Evolutionary conservation across 2,329 filamentous ascomycete species (phyloP), one percentile per base, ranked within the genome.

Genomic region (Ophiostoma montium): DNA sequence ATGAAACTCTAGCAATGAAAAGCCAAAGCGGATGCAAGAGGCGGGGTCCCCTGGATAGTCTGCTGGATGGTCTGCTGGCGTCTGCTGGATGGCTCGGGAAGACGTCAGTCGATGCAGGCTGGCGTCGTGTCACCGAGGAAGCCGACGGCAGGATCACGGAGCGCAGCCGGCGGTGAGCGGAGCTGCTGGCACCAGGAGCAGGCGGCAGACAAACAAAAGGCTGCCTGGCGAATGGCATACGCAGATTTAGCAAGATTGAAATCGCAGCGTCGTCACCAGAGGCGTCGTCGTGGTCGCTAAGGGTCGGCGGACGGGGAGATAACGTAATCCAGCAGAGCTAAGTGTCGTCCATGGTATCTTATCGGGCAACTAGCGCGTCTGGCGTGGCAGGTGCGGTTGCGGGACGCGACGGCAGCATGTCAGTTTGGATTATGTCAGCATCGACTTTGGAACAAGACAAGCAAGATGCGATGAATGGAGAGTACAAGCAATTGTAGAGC

Each of bases 201-300:
- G 6, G 16, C n/a, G 13, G 38, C 13, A 12, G 21, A 16, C 15
- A 16, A 21, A 19, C 23, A 3, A 12, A 21, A 19, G 2, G 13
- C 21, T 41, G 21, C 11, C 10, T 35, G 21, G 21, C 32, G 32
- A 23, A 30, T 23, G 8, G 44, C 35, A 31, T 9, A 36, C 10
- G 15, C 21, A 27, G 35, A 15, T 18, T 9, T 4, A 23, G 30
- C 38, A 32, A 23, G 16, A 18, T 36, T 35, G 30, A n/a, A n/a
- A n/a, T 30, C 19, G 48, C 30, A 46, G 35, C 42, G 42, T 50
- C 48, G 46, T 50, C 48, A 36, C 38, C 27, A 16, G 48, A 23
- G 16, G 41, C 35, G 38, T 41, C 38, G 38, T 41, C 11, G 38
- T 41, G 38, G 38, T 27, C 23, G 23, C 8, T 27, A 8, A 8